phyloP scores from a whole-genome alignment of 164 flowering plant species.

The Stephania cephalantha region DNA sequence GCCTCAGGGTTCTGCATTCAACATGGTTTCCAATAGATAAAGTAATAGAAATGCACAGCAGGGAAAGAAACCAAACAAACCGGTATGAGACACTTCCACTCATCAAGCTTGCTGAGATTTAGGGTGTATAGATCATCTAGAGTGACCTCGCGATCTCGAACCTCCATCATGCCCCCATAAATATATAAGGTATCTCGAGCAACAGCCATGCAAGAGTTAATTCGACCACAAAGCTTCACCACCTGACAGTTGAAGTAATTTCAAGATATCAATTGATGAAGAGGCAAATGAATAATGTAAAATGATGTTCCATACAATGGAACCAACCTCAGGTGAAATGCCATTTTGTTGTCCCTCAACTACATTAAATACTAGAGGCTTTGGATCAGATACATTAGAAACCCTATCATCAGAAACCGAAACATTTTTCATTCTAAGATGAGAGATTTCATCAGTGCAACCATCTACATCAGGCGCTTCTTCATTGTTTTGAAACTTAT shows the following conservation, averaged over 20 bases:
- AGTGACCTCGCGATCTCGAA: conserved; percentile 80
- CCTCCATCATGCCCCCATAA: conserved; percentile 97
- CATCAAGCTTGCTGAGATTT: conserved; percentile 95
- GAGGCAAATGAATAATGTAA: not conserved
- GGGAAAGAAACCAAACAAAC: conserved; percentile 36
- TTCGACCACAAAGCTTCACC: conserved; percentile 94
- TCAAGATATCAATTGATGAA: conserved; percentile 7
- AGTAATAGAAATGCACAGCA: not conserved
- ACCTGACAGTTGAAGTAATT: conserved; percentile 31
- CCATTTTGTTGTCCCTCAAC: conserved; percentile 29
- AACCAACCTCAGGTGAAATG: conserved; percentile 56
- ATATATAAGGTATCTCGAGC: conserved; percentile 77
- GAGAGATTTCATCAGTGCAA: conserved; percentile 37
- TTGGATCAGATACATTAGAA: conserved; percentile 26
- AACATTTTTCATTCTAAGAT: conserved; percentile 26
- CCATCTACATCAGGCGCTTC: conserved; percentile 34
- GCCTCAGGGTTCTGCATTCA: not conserved
- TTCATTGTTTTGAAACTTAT: conserved; percentile 29
- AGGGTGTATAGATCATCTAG: conserved; percentile 88
- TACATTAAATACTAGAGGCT: conserved; percentile 21
- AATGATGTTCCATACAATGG: conserved; percentile 8
- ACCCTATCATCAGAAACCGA: conserved; percentile 24
- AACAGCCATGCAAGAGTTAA: conserved; percentile 80
- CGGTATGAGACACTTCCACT: conserved; percentile 95
- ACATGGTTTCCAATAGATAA: not conserved